Evolutionary conservation across 495 filamentous ascomycete species (phyloP).

Genomic region (Tuber magnatum): DNA sequence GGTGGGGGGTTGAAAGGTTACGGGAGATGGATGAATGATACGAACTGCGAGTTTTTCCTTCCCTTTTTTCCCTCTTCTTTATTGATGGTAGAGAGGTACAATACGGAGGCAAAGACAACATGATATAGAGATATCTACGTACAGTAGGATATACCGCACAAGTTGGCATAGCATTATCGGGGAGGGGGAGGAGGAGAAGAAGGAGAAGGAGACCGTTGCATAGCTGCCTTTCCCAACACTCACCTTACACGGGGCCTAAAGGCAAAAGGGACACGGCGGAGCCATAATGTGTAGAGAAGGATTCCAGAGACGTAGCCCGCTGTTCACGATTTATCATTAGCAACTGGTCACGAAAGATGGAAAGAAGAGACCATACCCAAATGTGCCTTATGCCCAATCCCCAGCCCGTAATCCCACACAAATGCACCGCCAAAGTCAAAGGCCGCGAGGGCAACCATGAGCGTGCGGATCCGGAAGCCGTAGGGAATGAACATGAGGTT

Average conservation of each 20-base stretch:
- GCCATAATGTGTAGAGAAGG: conserved; percentile 1
- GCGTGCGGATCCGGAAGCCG: conserved; percentile 18
- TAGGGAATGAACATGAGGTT: conserved; percentile 30
- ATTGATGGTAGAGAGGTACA: neutral
- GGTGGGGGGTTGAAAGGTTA: neutral
- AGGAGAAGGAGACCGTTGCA: neutral
- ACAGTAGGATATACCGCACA: neutral
- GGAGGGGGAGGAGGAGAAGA: too few relatives aligned
- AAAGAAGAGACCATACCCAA: conserved; percentile 19
- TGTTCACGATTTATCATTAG: neutral
- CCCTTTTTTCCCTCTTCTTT: neutral
- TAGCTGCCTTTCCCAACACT: neutral
- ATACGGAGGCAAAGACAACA: neutral
- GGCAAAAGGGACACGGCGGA: neutral
- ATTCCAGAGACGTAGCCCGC: conserved; percentile 4
- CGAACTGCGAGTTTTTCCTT: neutral
- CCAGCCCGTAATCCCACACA: conserved; percentile 30
- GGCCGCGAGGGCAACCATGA: conserved; percentile 7
- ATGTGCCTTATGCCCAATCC: conserved; percentile 28
- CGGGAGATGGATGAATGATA: neutral
- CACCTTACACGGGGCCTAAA: neutral
- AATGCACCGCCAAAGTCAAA: conserved; percentile 33
- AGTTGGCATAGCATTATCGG: neutral
- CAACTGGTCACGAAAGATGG: neutral
- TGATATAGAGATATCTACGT: neutral